Evolutionary conservation across 106 monocot species (phyloP), one percentile per base, ranked within the genome.

Genomic region (Dendrobium officinale): DNA sequence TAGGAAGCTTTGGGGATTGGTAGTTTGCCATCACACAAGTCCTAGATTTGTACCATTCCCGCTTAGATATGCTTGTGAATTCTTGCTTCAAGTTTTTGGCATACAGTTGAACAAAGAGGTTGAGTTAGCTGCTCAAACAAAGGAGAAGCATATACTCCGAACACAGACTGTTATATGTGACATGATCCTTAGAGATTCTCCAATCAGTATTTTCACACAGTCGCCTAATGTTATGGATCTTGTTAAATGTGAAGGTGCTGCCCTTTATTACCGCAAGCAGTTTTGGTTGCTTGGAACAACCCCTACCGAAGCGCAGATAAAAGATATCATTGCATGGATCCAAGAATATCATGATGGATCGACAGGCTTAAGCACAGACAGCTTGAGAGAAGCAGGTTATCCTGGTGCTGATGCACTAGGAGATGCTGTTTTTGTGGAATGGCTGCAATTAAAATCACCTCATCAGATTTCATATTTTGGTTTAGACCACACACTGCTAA

Each of bases 241-340:
- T 27, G 94, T 97, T 16, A 92, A 89, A 75, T 97, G 94, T 75
- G 90, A 94, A 67, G 96, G 96, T 27, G 96, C 96, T n/a, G 94
- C 96, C 5, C 90, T 97, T 26, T 94, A 85, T 75, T 97, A 92
- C 81, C 29, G 58, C 24, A 85, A 94, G 44, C 87, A 90, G 77
- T 83, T 90, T 80, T 92, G 86, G 89, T 41, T 92, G 43, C 87
- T 97, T 9, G 92, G 89, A 67, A 78, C 81, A 17, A 91, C 92
- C 9, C 96, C 96, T 9, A 84, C 89, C 0, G 86, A 91, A 70
- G 20, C 51, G 9, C 94, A 97, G 75, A 90, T 92, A 70, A 89
- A 56, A 54, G 86, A 92, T 82, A 77, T 97, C n/a, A 85, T 77
- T 51, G 44, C 33, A 2, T 97, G 96, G 96, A 88, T 96, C 31